Percentiles rank a stretch among this genome's conserved stretches.
phyloP scores from a whole-genome alignment of 129 eudicot species.

The Helianthus annuus region HanXRQr2.0-SUNRISE NC_035435.2:62830352-62830851 shows the following conservation, averaged over 20 bases:
- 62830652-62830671: conserved; percentile 39
- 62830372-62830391: not conserved
- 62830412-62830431: not conserved
- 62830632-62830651: not conserved
- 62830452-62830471: not conserved
- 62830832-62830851: no score
- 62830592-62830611: no score
- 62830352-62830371: not conserved
- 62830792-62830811: not conserved
- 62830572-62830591: no score
- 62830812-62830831: no score
- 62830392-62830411: not conserved
- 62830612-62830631: not conserved
- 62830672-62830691: conserved; percentile 81
- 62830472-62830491: not conserved
- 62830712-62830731: conserved; percentile 85
- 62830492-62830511: not conserved
- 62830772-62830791: conserved; percentile 49
- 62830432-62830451: not conserved
- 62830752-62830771: conserved; percentile 73
- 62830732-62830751: conserved; percentile 84
- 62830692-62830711: conserved; percentile 88
- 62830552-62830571: no score
- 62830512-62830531: not conserved
- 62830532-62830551: not conserved